phyloP scores from a whole-genome alignment of 441 rosid genomes.

The Pelargonium cotyledonis region DNA sequence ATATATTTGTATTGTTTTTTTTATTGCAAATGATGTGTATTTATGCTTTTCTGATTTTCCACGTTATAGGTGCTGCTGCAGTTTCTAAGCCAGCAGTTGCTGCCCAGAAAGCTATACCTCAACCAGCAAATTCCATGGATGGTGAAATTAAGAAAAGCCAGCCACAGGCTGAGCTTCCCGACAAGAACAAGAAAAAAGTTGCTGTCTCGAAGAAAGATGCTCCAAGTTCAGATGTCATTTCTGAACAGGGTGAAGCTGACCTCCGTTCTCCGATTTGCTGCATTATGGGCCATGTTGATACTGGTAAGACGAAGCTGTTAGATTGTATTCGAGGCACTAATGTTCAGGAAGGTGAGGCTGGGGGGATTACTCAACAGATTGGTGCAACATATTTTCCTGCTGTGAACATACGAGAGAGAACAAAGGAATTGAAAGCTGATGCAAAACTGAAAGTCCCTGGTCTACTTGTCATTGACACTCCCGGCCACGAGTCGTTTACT shows the following conservation, averaged over 20 bases:
- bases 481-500: slow-evolving; percentile 91
- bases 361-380: slow-evolving; percentile 96
- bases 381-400: slow-evolving; percentile 98
- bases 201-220: slow-evolving; percentile 32
- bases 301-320: slow-evolving; percentile 92
- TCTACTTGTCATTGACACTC: slow-evolving; percentile 91
- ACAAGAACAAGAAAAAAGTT: slow-evolving; percentile 35
- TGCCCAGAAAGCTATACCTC: slow-evolving; percentile 26
- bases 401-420: slow-evolving; percentile 86
- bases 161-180: slow-evolving; percentile 34
- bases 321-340: slow-evolving; percentile 96
- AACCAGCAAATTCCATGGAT: slow-evolving; percentile 28
- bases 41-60: slow-evolving; percentile 3
- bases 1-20: too few relatives aligned
- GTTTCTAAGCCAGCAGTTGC: slow-evolving; percentile 30
- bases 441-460: slow-evolving; percentile 94
- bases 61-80: slow-evolving; percentile 21
- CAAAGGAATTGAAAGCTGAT: slow-evolving; percentile 90
- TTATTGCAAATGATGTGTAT: not conserved
- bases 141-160: slow-evolving; percentile 24
- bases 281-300: slow-evolving; percentile 98
- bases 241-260: slow-evolving; percentile 43
- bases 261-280: slow-evolving; percentile 97
- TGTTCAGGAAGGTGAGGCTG: slow-evolving; percentile 99
- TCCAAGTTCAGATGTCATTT: slow-evolving; percentile 25